Evolutionary conservation across 2,329 filamentous ascomycete species (phyloP).

Genomic region (Annulohypoxylon truncatum): DNA sequence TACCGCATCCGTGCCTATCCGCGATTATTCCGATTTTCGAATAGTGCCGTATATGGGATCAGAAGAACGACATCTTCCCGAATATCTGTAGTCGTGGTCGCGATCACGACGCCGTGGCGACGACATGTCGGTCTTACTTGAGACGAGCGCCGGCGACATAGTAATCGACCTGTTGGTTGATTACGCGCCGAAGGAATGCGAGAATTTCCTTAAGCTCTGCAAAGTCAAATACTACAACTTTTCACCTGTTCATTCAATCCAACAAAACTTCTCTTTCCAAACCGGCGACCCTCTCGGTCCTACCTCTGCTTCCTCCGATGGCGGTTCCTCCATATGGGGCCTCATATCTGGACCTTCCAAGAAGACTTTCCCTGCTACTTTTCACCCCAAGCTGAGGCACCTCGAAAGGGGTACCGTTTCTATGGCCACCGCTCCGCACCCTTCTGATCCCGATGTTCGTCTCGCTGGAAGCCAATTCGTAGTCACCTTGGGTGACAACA

Average conservation of each 20-base stretch:
- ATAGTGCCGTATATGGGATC: background rate
- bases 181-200: constrained; percentile 89
- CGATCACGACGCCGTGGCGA: background rate
- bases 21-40: background rate
- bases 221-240: constrained; percentile 99
- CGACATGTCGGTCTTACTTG: constrained; percentile 89
- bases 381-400: constrained; percentile 90
- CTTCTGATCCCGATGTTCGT: constrained; percentile 81
- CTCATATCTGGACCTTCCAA: constrained; percentile 75
- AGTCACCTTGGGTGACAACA: constrained; percentile 87
- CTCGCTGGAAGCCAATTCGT: constrained; percentile 93
- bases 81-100: background rate
- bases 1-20: background rate
- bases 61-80: background rate
- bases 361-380: constrained; percentile 84
- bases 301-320: constrained; percentile 85
- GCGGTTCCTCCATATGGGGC: constrained; percentile 94
- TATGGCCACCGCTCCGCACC: constrained; percentile 90
- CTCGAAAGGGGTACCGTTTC: constrained; percentile 90
- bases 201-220: constrained; percentile 99
- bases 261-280: constrained; percentile 96
- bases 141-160: constrained; percentile 93
- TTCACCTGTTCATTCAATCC: constrained; percentile 88
- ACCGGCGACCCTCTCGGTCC: constrained; percentile 94
- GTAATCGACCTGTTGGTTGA: constrained; percentile 93